phyloP scores from a whole-genome alignment of 2,329 filamentous ascomycete genomes.

The Basipetospora chlamydospora region DNA sequence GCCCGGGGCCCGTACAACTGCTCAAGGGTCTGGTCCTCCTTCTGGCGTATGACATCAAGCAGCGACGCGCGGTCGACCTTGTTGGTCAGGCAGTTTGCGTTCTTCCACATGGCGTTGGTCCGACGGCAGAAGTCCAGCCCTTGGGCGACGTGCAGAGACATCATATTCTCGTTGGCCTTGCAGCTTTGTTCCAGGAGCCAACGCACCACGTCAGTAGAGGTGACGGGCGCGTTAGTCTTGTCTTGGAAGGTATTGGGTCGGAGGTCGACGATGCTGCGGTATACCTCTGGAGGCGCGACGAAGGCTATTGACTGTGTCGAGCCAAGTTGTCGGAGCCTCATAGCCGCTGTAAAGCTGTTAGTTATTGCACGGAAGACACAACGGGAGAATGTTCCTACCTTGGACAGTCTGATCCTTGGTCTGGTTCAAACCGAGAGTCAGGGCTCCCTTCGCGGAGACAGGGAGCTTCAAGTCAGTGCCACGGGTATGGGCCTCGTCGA shows the following conservation, averaged over 20 bases:
- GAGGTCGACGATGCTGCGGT: conserved; percentile 42
- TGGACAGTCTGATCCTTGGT: conserved; percentile 49
- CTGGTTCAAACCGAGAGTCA: conserved; percentile 40
- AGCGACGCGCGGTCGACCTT: conserved; percentile 15
- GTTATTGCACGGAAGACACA: background rate
- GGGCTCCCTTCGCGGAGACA: conserved; percentile 26
- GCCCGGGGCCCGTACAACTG: conserved; percentile 35
- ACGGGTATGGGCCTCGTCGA: conserved; percentile 47
- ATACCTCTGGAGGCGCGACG: conserved; percentile 43
- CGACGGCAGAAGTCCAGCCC: conserved; percentile 46
- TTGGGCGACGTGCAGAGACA: conserved; percentile 43
- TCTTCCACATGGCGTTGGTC: conserved; percentile 28
- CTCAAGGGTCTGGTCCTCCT: conserved; percentile 41
- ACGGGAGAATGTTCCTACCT: conserved; percentile 21
- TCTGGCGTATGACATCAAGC: conserved; percentile 21
- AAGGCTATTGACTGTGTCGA: conserved; percentile 41
- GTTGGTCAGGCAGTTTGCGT: conserved; percentile 25
- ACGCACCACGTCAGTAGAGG: conserved; percentile 18
- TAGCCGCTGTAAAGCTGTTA: conserved; percentile 36
- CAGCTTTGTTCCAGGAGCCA: conserved; percentile 56
- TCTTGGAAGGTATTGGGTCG: too few relatives aligned
- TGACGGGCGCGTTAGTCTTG: conserved; percentile 6
- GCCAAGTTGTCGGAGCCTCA: conserved; percentile 46
- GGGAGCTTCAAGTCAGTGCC: conserved; percentile 47
- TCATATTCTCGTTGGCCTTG: conserved; percentile 40